A percentile compares a stretch with the other conserved stretches of the same genome.
These are phyloP conservation scores for Circinella umbellata DNA, from an alignment of 371 early-diverging fungal species.

Conservation along the genomic window DNA sequence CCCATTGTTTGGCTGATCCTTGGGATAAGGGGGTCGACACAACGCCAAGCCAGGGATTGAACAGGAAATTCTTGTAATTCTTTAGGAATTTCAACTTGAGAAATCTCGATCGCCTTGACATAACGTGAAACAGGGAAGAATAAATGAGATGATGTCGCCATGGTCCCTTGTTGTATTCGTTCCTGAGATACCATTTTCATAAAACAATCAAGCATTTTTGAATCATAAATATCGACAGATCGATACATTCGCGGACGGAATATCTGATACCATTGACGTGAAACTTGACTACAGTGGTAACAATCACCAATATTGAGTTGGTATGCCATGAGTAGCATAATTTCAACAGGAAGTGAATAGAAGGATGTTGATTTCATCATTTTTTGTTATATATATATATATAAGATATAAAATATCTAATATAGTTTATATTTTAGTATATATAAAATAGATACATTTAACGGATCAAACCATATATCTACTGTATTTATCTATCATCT, in stretches of 20 bases:
- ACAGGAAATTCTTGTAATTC: not conserved
- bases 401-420: too few relatives aligned
- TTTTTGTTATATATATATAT: too few relatives aligned
- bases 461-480: too few relatives aligned
- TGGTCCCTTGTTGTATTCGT: not conserved
- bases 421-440: too few relatives aligned
- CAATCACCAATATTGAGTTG: not conserved
- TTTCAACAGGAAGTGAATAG: not conserved
- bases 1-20: conserved; percentile 1
- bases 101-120: not conserved
- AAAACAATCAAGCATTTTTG: not conserved
- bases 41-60: conserved; percentile 5
- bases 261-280: conserved; percentile 8
- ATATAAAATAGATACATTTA: too few relatives aligned
- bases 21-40: not conserved
- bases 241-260: conserved; percentile 1
- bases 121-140: not conserved
- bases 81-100: not conserved
- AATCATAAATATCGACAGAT: not conserved
- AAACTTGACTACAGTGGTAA: not conserved
- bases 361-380: not conserved
- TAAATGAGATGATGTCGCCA: not conserved
- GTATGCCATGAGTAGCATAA: not conserved
- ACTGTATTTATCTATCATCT: not conserved
- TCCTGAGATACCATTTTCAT: not conserved